Evolutionary conservation across 2,329 filamentous ascomycete species (phyloP), one percentile per base, ranked within the genome.

Genomic region (Eutypella sp.): DNA sequence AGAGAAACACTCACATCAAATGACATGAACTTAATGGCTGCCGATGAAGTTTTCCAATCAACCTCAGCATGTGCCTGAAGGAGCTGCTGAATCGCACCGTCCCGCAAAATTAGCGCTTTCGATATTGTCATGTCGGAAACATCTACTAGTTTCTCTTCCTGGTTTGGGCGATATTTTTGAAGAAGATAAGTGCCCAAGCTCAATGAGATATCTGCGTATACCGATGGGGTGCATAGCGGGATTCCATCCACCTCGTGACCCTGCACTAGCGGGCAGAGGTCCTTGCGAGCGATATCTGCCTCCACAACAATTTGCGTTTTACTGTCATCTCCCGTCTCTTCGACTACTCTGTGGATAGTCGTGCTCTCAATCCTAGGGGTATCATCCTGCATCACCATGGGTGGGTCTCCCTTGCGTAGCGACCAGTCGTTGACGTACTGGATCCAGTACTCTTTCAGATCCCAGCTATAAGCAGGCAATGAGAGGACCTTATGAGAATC

Each of bases 151-250:
- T 69, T 69, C 16, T 66, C 63, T 22, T 70, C 61, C 38, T 67
- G 63, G 31, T 67, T 67, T n/a, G 73, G 72, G 22, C 68, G 67
- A 41, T 75, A 61, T 52, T 75, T 63, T 56, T 73, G 72, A 58
- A 73, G 71, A 22, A 81, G 66, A 54, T 83, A 79, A 50, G 77
- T 72, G 38, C 72, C 73, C 18, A 81, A 62, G 15, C 78, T 81
- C 62, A 80, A 69, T 5, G 76, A 77, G 64, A 82, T 79, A 52
- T 83, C 79, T 6, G 74, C 78, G 51, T 82, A 81, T n/a, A 84
- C 57, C 2, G 68, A 68, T 40, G 59, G 59, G 5, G 55, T 64
- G 22, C 71, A 76, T 20, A 59, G 50, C 2, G 57, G 55, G 6
- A 55, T 45, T 1, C 47, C 54, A 18, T 57, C 45, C 0, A 62